Evolutionary conservation across 495 filamentous ascomycete species (phyloP), one percentile per base, ranked within the genome.

Genomic region (Trichoderma reesei): DNA sequence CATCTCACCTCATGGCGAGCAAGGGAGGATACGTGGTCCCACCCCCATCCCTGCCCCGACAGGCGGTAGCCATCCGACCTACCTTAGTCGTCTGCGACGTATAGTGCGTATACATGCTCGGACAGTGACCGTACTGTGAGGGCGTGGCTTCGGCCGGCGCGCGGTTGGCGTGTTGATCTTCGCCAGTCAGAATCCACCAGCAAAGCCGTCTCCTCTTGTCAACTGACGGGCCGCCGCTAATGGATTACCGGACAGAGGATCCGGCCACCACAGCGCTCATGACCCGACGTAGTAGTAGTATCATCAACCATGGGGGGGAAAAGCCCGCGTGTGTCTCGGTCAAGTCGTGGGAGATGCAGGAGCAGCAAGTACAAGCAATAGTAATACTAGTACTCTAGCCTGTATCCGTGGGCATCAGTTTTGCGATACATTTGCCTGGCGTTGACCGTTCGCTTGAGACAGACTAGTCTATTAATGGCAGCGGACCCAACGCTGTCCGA

Each of bases 111-210:
- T 56, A 56, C 51, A 56, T 56, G 51, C 13, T 26, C 33, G 26
- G 51, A 33, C 51, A 56, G 26, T 56, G 9, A 10, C 9, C 51
- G 14, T 33, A 56, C 51, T 56, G 51, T 56, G 51, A 34, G 5
- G 26, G 14, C 9, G 26, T 56, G 51, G 51, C 51, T 56, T 56
- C 9, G 51, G 31, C 44, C 51, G 51, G 51, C 31, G 26, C 18
- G 31, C 20, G 51, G 26, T 56, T 56, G 51, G 51, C 51, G 51
- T 56, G 20, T 20, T 31, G 51, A 56, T 56, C 51, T 33, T 56
- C 51, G 51, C 31, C 51, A 48, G 44, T 48, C 18, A 20, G 16
- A 56, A 56, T 14, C 14, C 51, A 7, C 26, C 38, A 39, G 38
- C 44, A 18, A 18, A 48, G 18, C 16, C 44, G 18, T n/a, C 16